These are phyloP conservation scores for Pseudogymnoascus sp. DNA, from an alignment of 2,329 filamentous ascomycete species.

Conservation along the genomic window DNA sequence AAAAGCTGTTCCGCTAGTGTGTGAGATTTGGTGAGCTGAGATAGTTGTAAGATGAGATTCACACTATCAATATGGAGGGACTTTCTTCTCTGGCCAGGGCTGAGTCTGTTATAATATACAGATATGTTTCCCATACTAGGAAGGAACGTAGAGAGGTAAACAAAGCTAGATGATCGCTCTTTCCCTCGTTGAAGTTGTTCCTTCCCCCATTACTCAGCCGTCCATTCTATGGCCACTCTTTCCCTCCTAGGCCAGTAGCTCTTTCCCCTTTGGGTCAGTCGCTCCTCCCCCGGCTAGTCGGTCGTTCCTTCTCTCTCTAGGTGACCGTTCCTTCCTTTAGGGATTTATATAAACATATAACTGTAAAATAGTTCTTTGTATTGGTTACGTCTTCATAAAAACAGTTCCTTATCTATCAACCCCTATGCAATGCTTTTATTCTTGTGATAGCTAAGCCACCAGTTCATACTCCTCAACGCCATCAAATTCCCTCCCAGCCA, in stretches of 20 bases:
- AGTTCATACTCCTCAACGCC: background rate
- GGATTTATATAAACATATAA: too few relatives aligned
- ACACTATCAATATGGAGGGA: too few relatives aligned
- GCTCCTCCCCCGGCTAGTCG: background rate
- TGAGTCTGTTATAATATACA: too few relatives aligned
- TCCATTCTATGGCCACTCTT: background rate
- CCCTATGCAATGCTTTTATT: background rate
- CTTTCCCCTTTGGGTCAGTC: background rate
- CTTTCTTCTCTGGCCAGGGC: too few relatives aligned
- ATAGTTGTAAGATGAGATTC: too few relatives aligned
- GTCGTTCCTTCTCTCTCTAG: background rate
- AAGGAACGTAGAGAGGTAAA: background rate
- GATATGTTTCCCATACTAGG: background rate
- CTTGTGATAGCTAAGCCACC: too few relatives aligned
- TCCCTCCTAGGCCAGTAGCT: background rate
- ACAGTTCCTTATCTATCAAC: background rate
- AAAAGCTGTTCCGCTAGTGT: background rate
- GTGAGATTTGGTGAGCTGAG: too few relatives aligned
- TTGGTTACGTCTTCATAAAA: background rate
- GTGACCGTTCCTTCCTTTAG: too few relatives aligned
- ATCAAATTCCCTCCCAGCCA: background rate
- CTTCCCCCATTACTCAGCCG: background rate
- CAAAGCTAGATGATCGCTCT: background rate
- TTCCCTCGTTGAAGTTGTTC: background rate
- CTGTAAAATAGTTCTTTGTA: background rate